Evolutionary conservation across 371 early-diverging fungal species (phyloP).

Genomic region (Rhizopus arrhizus): DNA sequence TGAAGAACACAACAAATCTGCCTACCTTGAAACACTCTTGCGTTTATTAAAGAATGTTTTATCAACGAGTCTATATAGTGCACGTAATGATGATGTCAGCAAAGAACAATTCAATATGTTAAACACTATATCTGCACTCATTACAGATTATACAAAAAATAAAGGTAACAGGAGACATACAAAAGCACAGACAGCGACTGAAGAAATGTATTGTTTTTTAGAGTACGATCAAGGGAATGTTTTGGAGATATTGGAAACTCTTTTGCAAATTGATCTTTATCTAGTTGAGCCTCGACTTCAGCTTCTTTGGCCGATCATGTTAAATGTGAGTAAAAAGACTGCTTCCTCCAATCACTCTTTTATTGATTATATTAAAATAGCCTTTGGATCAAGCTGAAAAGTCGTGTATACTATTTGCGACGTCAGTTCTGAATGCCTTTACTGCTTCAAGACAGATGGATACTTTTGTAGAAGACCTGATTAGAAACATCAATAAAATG

Average conservation of each 20-base stretch:
- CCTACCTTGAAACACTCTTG: constrained; percentile 25
- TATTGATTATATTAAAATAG: constrained; percentile 9
- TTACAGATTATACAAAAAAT: neutral
- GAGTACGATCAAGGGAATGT: constrained; percentile 29
- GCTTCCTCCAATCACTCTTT: no score
- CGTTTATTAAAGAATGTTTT: constrained; percentile 31
- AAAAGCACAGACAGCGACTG: neutral
- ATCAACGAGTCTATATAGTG: constrained; percentile 34
- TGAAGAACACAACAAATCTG: constrained; percentile 5
- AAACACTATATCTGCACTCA: constrained; percentile 20
- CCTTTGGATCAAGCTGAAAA: constrained; percentile 30
- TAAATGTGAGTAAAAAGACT: constrained; percentile 32
- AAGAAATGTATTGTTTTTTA: constrained; percentile 2
- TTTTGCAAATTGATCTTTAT: constrained; percentile 49
- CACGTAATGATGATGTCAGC: constrained; percentile 42
- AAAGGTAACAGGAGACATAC: neutral
- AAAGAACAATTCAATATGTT: constrained; percentile 27
- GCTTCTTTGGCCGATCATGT: constrained; percentile 39
- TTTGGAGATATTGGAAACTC: constrained; percentile 33
- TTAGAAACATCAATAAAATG: constrained; percentile 31
- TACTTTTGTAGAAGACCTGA: constrained; percentile 43
- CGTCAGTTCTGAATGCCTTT: constrained; percentile 38
- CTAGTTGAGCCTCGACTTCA: constrained; percentile 40
- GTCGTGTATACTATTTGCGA: constrained; percentile 29
- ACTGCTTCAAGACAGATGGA: constrained; percentile 60